Conservation (phyloP, 129 eudicot genomes). For the Flaveria brownii region DNA sequence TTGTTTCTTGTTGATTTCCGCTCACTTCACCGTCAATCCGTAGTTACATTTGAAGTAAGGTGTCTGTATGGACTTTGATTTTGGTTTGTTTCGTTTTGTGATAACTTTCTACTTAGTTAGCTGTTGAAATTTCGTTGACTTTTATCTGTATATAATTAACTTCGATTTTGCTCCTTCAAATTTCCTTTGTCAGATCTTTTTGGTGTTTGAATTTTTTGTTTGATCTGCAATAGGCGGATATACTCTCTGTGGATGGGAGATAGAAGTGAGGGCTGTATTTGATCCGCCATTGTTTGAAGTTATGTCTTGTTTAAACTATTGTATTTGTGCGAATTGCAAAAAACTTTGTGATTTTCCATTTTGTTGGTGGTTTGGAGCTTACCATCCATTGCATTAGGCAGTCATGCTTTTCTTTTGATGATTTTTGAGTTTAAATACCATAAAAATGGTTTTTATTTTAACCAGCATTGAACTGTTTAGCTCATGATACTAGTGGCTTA, state of each 20-base stretch:
- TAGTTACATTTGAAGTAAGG: slow-evolving; percentile 34
- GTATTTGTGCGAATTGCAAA: slow-evolving; percentile 15
- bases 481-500: slow-evolving; percentile 20
- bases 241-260: not conserved
- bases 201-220: slow-evolving; percentile 9
- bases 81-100: not conserved
- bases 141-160: no score
- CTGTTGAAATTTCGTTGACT: no score
- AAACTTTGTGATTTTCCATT: slow-evolving; percentile 30
- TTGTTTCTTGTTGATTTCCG: slow-evolving; percentile 31
- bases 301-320: not conserved
- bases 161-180: no score
- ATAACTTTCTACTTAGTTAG: no score
- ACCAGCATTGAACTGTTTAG: not conserved
- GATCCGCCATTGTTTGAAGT: no score
- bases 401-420: slow-evolving; percentile 36
- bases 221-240: slow-evolving; percentile 14
- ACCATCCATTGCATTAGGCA: slow-evolving; percentile 8
- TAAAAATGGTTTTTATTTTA: slow-evolving; percentile 19
- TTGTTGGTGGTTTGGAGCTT: slow-evolving; percentile 25
- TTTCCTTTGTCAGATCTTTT: not conserved
- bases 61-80: not conserved
- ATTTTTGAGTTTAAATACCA: slow-evolving; percentile 25
- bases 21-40: slow-evolving; percentile 11
- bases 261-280: no score